Percentiles rank a stretch among this genome's conserved stretches.
Conservation (phyloP, 768 basidiomycete species). For the Suillus fuscotomentosus region DNA sequence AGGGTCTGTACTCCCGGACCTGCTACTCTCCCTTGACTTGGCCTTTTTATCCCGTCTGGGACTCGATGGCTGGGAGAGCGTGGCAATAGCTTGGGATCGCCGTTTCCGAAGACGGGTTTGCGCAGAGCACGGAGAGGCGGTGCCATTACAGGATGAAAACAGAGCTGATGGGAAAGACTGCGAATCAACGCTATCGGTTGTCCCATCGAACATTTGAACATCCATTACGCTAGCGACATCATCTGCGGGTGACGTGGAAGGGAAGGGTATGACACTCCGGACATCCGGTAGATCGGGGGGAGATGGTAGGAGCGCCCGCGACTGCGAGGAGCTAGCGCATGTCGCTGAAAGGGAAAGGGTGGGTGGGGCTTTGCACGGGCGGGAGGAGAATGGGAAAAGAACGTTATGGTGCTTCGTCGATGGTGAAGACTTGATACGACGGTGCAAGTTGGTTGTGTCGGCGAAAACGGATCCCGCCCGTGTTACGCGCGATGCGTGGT, state of each 20-base stretch:
- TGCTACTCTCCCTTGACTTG: constrained; percentile 5
- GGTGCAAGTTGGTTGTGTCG: constrained; percentile 9
- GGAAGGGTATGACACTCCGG: constrained; percentile 36
- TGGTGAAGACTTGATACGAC: constrained; percentile 1
- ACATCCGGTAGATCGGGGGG: constrained; percentile 28
- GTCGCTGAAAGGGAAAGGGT: constrained; percentile 38
- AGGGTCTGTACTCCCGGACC: constrained; percentile 1
- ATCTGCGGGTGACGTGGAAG: constrained; percentile 25
- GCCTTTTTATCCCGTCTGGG: constrained; percentile 4
- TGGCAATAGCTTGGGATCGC: constrained; percentile 31
- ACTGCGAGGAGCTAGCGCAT: constrained; percentile 20
- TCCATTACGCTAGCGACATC: constrained; percentile 13
- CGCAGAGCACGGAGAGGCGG: constrained; percentile 9
- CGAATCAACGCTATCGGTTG: constrained; percentile 7
- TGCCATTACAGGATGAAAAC: background rate
- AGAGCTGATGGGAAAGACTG: constrained; percentile 5
- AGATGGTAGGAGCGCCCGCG: constrained; percentile 4
- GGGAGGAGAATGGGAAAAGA: constrained; percentile 19
- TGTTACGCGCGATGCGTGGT: constrained; percentile 7
- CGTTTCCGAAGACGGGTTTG: constrained; percentile 29
- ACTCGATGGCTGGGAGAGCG: constrained; percentile 20
- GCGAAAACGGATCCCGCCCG: background rate
- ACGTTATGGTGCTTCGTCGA: constrained; percentile 10
- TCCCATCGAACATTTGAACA: constrained; percentile 29
- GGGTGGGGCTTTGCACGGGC: constrained; percentile 33